Base-by-base conservation (phyloP, 768 basidiomycete genomes). In the Trametes coccinea region DNA sequence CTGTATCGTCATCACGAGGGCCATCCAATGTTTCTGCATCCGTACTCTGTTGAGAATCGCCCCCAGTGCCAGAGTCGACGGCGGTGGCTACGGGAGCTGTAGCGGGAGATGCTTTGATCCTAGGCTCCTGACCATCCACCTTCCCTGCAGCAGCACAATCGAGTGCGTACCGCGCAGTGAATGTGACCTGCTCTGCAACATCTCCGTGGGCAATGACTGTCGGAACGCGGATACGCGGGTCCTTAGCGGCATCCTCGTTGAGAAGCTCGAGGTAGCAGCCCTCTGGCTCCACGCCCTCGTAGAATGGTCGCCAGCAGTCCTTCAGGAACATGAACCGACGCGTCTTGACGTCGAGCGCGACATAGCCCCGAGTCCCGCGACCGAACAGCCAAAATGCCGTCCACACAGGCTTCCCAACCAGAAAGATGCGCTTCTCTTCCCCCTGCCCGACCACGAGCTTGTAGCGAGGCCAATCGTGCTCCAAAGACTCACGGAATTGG, bases 291-390 rank as follows among this genome's bases (percentile, higher is more conserved):
- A 51, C 43, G 11, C 37, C 22, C 14, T 52, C 55, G 29, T 56
- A 46, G 33, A 27, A 8, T 8, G 22, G 41, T 1, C 61, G 48
- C 61, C 61, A 62, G 31, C 49, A 22, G 27, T 62, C 61, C 44
- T 62, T 62, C 22, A 62, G 33, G 33, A 45, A 56, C 6, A 22
- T 14, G 45, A 30, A 48, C 2, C 44, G 14, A 2, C 34, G 34
- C 34, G 6, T 37, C 11, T 37, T 37, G 6, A 37, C 34, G 11
- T 37, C 34, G 34, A 37, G 34, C 34, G 34, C 34, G 34, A 37
- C 34, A 11, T 37, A 37, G 0, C 34, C 34, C 34, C 34, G 34
- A 11, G 34, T 37, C 34, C 34, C 34, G 2, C 34, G 34, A 37
- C 34, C 34, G 34, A 37, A 37, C 1, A 37, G 34, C 34, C 34